These are phyloP conservation scores for Talaromyces sp. DNA, from an alignment of 2,329 filamentous ascomycete species.

Conservation along the genomic window DNA sequence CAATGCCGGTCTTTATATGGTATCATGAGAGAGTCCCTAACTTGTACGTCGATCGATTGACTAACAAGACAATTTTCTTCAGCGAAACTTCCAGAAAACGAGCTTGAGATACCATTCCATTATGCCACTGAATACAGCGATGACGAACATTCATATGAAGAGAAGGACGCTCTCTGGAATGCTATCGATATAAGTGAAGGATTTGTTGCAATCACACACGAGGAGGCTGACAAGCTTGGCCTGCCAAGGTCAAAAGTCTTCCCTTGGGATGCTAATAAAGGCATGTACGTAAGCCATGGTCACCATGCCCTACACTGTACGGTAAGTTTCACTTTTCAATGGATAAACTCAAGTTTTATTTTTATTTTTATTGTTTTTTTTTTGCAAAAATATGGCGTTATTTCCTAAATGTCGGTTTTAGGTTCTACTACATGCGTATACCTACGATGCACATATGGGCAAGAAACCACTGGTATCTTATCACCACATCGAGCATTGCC, in stretches of 20 bases:
- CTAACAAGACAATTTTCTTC: not conserved
- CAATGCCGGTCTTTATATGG: not conserved
- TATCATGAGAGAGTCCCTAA: not conserved
- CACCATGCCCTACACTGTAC: slow-evolving; percentile 13
- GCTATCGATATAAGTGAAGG: slow-evolving; percentile 13
- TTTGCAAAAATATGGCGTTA: not conserved
- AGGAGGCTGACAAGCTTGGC: slow-evolving; percentile 8
- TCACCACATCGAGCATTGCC: slow-evolving; percentile 10
- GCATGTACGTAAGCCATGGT: slow-evolving; percentile 13
- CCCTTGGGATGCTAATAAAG: slow-evolving; percentile 11
- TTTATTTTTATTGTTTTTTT: no score
- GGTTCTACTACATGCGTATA: slow-evolving; percentile 12
- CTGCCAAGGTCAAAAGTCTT: slow-evolving; percentile 4
- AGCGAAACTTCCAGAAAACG: slow-evolving; percentile 6
- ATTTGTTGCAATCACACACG: slow-evolving; percentile 10
- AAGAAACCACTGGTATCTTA: slow-evolving; percentile 10
- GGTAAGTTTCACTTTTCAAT: not conserved
- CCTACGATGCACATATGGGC: slow-evolving; percentile 5
- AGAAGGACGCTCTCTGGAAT: slow-evolving; percentile 14
- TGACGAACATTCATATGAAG: slow-evolving; percentile 7
- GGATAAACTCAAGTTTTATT: not conserved
- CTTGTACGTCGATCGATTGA: not conserved
- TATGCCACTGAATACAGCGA: slow-evolving; percentile 12
- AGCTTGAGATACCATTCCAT: slow-evolving; percentile 6
- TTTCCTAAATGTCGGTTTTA: not conserved